A percentile compares a stretch with the other conserved stretches of the same genome.
phyloP scores from a whole-genome alignment of 176 grass and related monocot genomes.

The Canna indica region DNA sequence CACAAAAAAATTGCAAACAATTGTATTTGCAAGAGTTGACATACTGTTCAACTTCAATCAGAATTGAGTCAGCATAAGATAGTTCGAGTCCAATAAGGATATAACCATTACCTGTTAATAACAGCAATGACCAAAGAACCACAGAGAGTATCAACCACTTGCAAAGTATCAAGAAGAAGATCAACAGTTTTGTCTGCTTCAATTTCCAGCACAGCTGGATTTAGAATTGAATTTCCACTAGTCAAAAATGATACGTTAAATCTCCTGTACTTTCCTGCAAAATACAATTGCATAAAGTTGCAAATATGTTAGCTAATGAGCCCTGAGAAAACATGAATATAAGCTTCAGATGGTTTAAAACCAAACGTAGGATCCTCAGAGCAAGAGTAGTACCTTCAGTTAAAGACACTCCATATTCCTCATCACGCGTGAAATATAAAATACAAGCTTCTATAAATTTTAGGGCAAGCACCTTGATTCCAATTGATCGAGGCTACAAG shows the following conservation, averaged over 20 bases:
- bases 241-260: slow-evolving; percentile 59
- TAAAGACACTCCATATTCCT: slow-evolving; percentile 26
- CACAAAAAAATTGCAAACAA: background rate
- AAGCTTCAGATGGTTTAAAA: background rate
- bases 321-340: background rate
- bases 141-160: slow-evolving; percentile 44
- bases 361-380: background rate
- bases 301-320: background rate
- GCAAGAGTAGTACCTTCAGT: slow-evolving; percentile 33
- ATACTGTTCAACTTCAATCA: background rate
- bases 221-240: slow-evolving; percentile 42
- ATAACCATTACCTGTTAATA: slow-evolving; percentile 70
- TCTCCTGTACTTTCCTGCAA: slow-evolving; percentile 45
- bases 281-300: slow-evolving; percentile 7
- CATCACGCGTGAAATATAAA: slow-evolving; percentile 53
- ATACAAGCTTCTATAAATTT: slow-evolving; percentile 85
- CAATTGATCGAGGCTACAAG: slow-evolving; percentile 52
- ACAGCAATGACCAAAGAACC: slow-evolving; percentile 66
- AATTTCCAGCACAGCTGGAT: slow-evolving; percentile 61
- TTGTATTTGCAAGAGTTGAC: background rate
- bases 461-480: slow-evolving; percentile 59
- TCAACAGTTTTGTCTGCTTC: slow-evolving; percentile 54
- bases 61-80: background rate
- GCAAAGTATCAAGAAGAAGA: slow-evolving; percentile 70
- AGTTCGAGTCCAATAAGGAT: background rate